Evolutionary conservation across 2,329 filamentous ascomycete genomes (phyloP), one percentile per base, ranked within the genome.

Genomic region (Trichoderma koningiopsis): DNA sequence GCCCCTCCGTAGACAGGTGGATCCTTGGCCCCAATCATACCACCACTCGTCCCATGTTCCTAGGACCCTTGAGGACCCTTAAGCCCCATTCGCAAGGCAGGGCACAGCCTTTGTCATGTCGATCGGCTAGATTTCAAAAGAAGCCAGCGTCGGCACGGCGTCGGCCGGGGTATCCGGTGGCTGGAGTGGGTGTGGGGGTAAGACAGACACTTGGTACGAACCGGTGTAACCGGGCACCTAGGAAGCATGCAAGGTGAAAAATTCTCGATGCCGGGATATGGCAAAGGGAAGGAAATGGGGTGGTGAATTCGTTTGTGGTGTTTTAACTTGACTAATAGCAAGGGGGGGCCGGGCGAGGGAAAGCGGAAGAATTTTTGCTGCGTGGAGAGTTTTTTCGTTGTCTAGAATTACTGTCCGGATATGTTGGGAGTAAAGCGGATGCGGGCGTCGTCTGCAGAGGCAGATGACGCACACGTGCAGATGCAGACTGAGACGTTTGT

Each of bases 11-110:
- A 7, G 11, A 14, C 22, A 63, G 37, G 60, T 63, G 60, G 60
- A 63, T 63, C 43, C 61, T 24, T n/a, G 40, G 47, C 55, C 11
- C 55, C 19, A 33, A 55, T 64, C 61, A 64, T 64, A 16, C 61
- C 61, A 64, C 61, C 49, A 29, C 37, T 66, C 63, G 40, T 66
- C 40, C 63, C 63, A 66, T 52, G 63, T 57, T n/a, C 40, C 40
- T 43, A 37, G 43, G 62, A 57, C 52, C 62, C 52, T 47, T 24
- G 55, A 43, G 16, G 61, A 56, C 61, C 56, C 56, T 58, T 27
- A 8, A 29, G 6, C 49, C 49, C 53, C 27, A 55, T 55, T 33
- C 60, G 33, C 14, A 16, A 16, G n/a, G n/a, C 60, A 24, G 60
- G 60, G 29, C 55, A 57, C 14, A 13, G 22, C n/a, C 24, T 52